phyloP scores from a whole-genome alignment of 164 flowering plant genomes.

The Chloranthus sessilifolius region DNA sequence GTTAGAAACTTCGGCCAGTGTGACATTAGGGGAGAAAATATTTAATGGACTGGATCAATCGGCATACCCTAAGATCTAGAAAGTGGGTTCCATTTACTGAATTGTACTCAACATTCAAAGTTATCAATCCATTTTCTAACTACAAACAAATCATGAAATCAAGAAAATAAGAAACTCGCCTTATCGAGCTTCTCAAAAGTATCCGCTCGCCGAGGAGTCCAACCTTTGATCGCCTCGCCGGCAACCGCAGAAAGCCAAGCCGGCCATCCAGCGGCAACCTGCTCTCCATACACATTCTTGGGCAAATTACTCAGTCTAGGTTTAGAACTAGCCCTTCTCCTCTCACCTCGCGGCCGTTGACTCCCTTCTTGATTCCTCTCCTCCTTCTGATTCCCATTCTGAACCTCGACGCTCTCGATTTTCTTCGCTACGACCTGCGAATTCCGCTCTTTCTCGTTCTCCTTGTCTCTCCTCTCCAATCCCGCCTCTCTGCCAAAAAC shows the following conservation, averaged over 20 bases:
- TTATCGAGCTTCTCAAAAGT: conserved; percentile 43
- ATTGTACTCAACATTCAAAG: too few relatives aligned
- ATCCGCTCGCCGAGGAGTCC: conserved; percentile 44
- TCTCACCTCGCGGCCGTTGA: conserved; percentile 14
- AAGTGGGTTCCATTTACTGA: too few relatives aligned
- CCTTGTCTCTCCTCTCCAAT: conserved; percentile 13
- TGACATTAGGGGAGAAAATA: too few relatives aligned
- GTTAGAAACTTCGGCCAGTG: too few relatives aligned
- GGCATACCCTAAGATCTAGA: too few relatives aligned
- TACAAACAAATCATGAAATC: too few relatives aligned
- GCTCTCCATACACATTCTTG: conserved; percentile 38
- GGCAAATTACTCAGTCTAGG: conserved; percentile 29
- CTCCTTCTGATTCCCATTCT: conserved; percentile 21
- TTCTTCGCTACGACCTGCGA: conserved; percentile 8
- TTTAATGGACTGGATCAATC: too few relatives aligned
- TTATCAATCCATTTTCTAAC: background rate
- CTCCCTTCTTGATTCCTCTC: conserved; percentile 15
- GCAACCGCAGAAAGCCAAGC: conserved; percentile 44
- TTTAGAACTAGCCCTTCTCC: conserved; percentile 25
- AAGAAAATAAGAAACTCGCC: conserved; percentile 13
- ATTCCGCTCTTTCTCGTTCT: conserved; percentile 16
- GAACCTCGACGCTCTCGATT: conserved; percentile 16
- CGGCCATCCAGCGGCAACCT: conserved; percentile 55
- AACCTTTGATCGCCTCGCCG: conserved; percentile 43
- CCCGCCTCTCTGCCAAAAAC: conserved; percentile 30